Conservation (phyloP, 1,284 basidiomycete genomes). For the Trichosporon coremiiforme region DNA sequence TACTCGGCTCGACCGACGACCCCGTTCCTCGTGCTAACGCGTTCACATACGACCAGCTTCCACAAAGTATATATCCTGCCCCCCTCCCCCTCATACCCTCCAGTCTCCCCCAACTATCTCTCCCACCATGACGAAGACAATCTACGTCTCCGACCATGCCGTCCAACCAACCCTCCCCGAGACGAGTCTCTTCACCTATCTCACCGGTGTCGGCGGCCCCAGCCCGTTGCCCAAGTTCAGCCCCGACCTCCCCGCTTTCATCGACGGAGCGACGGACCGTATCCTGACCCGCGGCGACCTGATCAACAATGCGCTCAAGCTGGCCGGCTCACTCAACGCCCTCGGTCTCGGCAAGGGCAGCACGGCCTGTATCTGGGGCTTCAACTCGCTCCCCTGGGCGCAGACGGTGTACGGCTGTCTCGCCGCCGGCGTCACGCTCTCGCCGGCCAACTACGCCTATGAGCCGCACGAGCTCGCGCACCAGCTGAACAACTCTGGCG, state of each 20-base stretch:
- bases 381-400: constrained; percentile 67
- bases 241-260: constrained; percentile 61
- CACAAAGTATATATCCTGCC: background rate
- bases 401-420: constrained; percentile 63
- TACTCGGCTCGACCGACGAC: too few relatives aligned
- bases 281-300: constrained; percentile 64
- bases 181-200: constrained; percentile 25
- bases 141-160: constrained; percentile 26
- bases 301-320: constrained; percentile 62
- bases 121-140: constrained; percentile 5
- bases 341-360: constrained; percentile 42
- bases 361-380: constrained; percentile 48
- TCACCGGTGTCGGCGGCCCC: constrained; percentile 18
- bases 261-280: constrained; percentile 66
- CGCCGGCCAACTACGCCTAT: constrained; percentile 41
- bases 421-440: constrained; percentile 42
- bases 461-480: constrained; percentile 50
- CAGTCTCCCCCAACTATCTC: background rate
- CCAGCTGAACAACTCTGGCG: constrained; percentile 60
- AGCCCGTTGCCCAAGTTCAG: constrained; percentile 42
- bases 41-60: background rate
- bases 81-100: background rate
- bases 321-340: constrained; percentile 62
- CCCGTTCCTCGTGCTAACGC: background rate
- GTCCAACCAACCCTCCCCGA: constrained; percentile 25